Conservation (phyloP, 208 protist genomes). For the Polymyxa betae region DNA sequence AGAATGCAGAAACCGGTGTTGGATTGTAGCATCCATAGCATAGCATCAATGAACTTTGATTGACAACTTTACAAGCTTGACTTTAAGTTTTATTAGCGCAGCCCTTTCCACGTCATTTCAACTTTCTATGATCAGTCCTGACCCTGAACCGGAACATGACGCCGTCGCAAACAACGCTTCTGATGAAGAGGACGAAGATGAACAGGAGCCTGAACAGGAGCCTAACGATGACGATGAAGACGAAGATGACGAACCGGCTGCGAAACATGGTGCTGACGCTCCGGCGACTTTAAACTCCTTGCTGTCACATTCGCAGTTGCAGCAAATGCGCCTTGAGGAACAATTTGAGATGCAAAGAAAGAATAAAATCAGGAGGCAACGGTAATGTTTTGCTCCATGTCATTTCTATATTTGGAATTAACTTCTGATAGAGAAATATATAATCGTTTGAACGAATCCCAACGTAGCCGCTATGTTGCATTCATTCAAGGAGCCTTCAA, state of each 20-base stretch:
- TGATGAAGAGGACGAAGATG: not conserved
- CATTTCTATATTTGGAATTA: not conserved
- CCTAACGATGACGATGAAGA: not conserved
- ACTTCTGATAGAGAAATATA: not conserved
- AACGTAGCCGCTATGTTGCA: conserved; percentile 21
- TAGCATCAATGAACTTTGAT: too few relatives aligned
- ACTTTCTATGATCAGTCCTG: too few relatives aligned
- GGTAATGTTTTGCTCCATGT: not conserved
- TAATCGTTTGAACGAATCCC: not conserved
- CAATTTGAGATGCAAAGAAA: not conserved
- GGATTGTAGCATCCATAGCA: too few relatives aligned
- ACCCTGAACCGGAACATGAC: too few relatives aligned
- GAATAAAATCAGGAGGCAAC: conserved; percentile 5
- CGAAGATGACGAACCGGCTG: not conserved
- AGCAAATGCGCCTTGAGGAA: not conserved
- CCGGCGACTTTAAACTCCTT: not conserved
- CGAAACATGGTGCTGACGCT: not conserved
- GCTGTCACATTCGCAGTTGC: not conserved
- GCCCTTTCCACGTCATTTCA: too few relatives aligned
- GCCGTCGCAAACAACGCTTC: too few relatives aligned
- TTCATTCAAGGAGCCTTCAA: conserved; percentile 40
- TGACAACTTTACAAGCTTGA: too few relatives aligned
- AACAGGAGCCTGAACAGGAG: not conserved
- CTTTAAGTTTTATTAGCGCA: too few relatives aligned
- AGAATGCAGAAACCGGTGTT: too few relatives aligned